These are phyloP conservation scores for Nigrograna mackinnonii DNA, from an alignment of 2,329 filamentous ascomycete genomes.

Conservation along the genomic window DNA sequence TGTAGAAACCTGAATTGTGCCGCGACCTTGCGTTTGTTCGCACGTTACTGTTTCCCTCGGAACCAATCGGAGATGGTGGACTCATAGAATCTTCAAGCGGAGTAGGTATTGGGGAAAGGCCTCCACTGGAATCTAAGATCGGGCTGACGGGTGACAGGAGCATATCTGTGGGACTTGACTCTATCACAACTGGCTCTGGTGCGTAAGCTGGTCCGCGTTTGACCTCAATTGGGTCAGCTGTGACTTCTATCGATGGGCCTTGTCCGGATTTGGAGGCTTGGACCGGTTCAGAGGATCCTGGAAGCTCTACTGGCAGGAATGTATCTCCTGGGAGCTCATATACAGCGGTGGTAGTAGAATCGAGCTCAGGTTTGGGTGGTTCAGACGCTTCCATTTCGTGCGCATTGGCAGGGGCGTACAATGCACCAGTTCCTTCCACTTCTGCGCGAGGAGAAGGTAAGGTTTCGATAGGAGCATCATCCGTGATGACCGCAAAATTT, in stretches of 20 bases:
- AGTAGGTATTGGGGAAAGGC: conserved; percentile 18
- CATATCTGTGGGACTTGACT: conserved; percentile 4
- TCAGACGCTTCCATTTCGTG: conserved; percentile 28
- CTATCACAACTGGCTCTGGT: conserved; percentile 46
- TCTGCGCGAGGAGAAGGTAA: conserved; percentile 25
- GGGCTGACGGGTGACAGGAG: conserved; percentile 19
- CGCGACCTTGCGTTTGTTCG: conserved; percentile 14
- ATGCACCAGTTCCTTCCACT: conserved; percentile 23
- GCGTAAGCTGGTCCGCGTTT: conserved; percentile 50
- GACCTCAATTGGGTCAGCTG: conserved; percentile 32
- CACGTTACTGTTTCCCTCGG: not conserved
- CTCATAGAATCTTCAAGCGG: conserved; percentile 3
- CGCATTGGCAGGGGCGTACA: conserved; percentile 20
- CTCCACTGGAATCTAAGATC: conserved; percentile 9
- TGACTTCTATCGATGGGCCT: conserved; percentile 26
- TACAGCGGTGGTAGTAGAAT: conserved; percentile 17
- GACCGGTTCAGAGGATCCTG: conserved; percentile 14
- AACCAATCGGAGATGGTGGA: not conserved
- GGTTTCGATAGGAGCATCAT: conserved; percentile 35
- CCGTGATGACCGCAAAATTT: conserved; percentile 59
- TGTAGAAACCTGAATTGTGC: conserved; percentile 24
- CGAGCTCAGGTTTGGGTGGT: conserved; percentile 22
- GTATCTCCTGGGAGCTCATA: conserved; percentile 32
- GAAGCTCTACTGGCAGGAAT: conserved; percentile 24
- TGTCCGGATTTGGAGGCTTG: not conserved